A percentile compares a stretch with the other conserved stretches of the same genome.
Evolutionary conservation across 2,329 filamentous ascomycete genomes (phyloP).

Genomic region (Didymella sp.): DNA sequence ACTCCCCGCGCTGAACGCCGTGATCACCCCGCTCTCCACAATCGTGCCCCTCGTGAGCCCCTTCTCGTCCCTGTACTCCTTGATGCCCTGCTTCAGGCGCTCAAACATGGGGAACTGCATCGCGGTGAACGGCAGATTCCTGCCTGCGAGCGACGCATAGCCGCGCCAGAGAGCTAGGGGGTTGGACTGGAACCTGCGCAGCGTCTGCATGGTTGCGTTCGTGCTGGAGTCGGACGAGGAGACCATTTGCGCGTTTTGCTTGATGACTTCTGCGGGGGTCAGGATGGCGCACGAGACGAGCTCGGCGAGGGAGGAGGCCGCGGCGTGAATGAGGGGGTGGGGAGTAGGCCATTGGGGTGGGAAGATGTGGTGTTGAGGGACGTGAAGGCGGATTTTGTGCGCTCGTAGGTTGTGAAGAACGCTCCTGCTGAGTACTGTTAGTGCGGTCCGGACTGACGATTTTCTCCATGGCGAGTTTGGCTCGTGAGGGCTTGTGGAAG

Average conservation of each 20-base stretch:
- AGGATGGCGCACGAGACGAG: constrained; percentile 85
- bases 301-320: constrained; percentile 78
- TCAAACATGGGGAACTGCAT: constrained; percentile 91
- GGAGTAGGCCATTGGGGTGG: constrained; percentile 56
- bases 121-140: constrained; percentile 87
- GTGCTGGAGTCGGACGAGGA: constrained; percentile 34
- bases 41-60: constrained; percentile 55
- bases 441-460: background rate
- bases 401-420: constrained; percentile 92
- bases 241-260: constrained; percentile 92
- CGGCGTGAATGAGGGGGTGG: constrained; percentile 74
- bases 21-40: constrained; percentile 72
- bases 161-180: constrained; percentile 69
- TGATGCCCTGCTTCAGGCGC: constrained; percentile 65
- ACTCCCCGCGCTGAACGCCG: constrained; percentile 73
- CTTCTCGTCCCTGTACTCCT: constrained; percentile 51
- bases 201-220: constrained; percentile 63
- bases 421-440: constrained; percentile 66
- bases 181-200: constrained; percentile 63
- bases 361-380: constrained; percentile 52
- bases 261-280: constrained; percentile 87
- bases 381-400: constrained; percentile 69
- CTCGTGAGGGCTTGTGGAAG: too few relatives aligned
- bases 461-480: too few relatives aligned
- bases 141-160: constrained; percentile 79